Percentiles rank a stretch among this genome's conserved stretches.
These are phyloP conservation scores for Schwanniomyces sp. DNA, from an alignment of 805 yeast genomes.

Conservation along the genomic window DNA sequence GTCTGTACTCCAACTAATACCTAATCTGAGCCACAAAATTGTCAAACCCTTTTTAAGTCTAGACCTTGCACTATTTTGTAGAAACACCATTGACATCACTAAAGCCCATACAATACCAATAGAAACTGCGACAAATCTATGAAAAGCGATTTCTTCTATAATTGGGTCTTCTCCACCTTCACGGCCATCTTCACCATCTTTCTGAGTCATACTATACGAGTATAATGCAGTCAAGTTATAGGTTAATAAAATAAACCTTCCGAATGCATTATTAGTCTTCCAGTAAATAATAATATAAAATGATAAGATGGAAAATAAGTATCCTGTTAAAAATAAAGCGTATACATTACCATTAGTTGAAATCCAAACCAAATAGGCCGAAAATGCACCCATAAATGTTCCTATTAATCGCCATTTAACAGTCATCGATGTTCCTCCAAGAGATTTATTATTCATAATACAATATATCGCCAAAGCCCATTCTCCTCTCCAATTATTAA, in stretches of 20 bases:
- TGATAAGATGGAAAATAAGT: conserved; percentile 47
- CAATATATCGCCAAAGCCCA: conserved; percentile 84
- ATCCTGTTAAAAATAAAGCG: conserved; percentile 51
- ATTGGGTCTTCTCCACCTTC: conserved; percentile 74
- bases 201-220: conserved; percentile 64
- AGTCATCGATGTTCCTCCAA: conserved; percentile 83
- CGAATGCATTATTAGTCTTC: conserved; percentile 63
- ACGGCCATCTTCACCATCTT: conserved; percentile 55
- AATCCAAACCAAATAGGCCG: conserved; percentile 62
- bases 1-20: conserved; percentile 77
- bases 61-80: conserved; percentile 76
- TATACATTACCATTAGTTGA: conserved; percentile 54
- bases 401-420: conserved; percentile 74
- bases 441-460: conserved; percentile 79
- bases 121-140: conserved; percentile 70
- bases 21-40: conserved; percentile 75
- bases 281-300: conserved; percentile 64
- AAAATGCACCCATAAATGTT: conserved; percentile 66
- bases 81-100: conserved; percentile 58
- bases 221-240: conserved; percentile 78
- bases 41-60: conserved; percentile 65
- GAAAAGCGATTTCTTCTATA: conserved; percentile 72
- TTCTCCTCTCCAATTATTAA: conserved; percentile 72
- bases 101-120: conserved; percentile 79
- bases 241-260: conserved; percentile 69